Conservation (phyloP, 2,329 filamentous ascomycete genomes). For the Bretziella fagacearum region DNA sequence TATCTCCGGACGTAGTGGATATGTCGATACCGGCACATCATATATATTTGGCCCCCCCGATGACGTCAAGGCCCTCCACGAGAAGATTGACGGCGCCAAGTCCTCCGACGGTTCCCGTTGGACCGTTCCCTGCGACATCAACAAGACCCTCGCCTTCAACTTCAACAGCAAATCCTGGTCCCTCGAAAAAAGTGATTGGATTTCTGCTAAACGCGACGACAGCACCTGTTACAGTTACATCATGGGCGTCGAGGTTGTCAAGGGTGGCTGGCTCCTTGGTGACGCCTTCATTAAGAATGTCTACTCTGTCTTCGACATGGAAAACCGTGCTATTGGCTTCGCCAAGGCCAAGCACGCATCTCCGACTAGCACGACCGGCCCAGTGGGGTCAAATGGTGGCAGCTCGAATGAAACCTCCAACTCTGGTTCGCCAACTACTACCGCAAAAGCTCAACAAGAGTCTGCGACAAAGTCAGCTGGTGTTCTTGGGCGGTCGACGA, state of each 20-base stretch:
- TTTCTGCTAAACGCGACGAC: constrained; percentile 29
- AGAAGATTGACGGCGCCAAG: constrained; percentile 43
- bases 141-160: constrained; percentile 40
- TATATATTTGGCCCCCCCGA: constrained; percentile 55
- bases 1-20: constrained; percentile 42
- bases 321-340: constrained; percentile 42
- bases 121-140: constrained; percentile 55
- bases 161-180: constrained; percentile 53
- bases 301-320: constrained; percentile 69
- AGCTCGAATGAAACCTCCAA: neutral
- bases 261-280: constrained; percentile 56
- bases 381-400: neutral
- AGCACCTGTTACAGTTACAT: constrained; percentile 53
- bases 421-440: neutral
- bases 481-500: neutral
- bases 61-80: constrained; percentile 52
- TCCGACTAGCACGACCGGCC: constrained; percentile 9
- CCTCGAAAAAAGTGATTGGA: constrained; percentile 55
- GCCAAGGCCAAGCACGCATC: constrained; percentile 9
- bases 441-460: neutral
- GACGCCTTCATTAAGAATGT: constrained; percentile 83
- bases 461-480: neutral
- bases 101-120: constrained; percentile 45
- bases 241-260: constrained; percentile 52
- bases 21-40: constrained; percentile 72